Percentiles rank a stretch among this genome's conserved stretches.
These are phyloP conservation scores for Microbotryum scabiosae DNA, from an alignment of 1,284 basidiomycete genomes.

Conservation along the genomic window DNA sequence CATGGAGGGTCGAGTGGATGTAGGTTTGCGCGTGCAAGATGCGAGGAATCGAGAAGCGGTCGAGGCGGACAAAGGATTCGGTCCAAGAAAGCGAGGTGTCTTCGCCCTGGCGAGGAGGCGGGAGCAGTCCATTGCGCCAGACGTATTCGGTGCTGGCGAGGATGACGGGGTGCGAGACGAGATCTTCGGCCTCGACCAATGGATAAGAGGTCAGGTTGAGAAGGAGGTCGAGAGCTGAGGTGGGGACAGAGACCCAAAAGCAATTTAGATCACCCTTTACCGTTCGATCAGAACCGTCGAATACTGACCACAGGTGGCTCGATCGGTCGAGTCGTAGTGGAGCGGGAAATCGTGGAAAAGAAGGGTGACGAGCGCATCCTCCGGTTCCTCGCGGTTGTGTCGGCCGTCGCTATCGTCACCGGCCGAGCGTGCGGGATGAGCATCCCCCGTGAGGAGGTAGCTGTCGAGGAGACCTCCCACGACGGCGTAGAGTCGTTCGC, in stretches of 20 bases:
- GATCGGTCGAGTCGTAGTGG: constrained; percentile 30
- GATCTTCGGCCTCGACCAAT: constrained; percentile 29
- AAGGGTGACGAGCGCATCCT: constrained; percentile 29
- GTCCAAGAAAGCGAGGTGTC: constrained; percentile 13
- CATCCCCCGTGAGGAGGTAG: constrained; percentile 27
- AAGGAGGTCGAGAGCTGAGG: constrained; percentile 26
- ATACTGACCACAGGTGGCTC: constrained; percentile 28
- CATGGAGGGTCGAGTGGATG: constrained; percentile 28
- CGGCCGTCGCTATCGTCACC: background rate
- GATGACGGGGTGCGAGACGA: constrained; percentile 31
- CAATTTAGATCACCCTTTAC: too few relatives aligned
- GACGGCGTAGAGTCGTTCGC: constrained; percentile 28
- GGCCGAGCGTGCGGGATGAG: background rate
- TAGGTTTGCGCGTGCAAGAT: constrained; percentile 28
- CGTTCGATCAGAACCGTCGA: background rate
- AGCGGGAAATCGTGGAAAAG: constrained; percentile 29
- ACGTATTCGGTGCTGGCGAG: constrained; percentile 32
- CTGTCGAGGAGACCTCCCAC: constrained; percentile 26
- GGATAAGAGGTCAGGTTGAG: constrained; percentile 27
- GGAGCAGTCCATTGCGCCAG: constrained; percentile 29
- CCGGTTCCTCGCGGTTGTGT: constrained; percentile 14
- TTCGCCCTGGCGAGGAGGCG: constrained; percentile 8
- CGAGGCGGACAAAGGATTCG: constrained; percentile 22
- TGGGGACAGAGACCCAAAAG: too few relatives aligned
- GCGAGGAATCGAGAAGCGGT: constrained; percentile 29